A percentile compares a stretch with the other conserved stretches of the same genome.
Conservation (phyloP, 805 yeast species). For the Kluyveromyces dobzhanskii region DNA sequence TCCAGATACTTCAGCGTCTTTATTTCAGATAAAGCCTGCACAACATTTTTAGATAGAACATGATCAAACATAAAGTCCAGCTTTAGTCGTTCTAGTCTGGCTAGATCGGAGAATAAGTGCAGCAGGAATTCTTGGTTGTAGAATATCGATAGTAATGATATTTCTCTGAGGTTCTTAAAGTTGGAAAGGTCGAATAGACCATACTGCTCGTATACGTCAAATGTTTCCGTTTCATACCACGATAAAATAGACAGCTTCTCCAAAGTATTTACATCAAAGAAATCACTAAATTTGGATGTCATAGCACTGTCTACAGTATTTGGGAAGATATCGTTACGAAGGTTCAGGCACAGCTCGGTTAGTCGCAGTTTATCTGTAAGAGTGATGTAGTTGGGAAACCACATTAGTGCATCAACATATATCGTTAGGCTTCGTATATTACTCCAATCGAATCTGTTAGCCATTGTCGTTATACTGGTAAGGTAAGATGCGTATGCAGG, state of each 20-base stretch:
- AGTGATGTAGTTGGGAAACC: constrained; percentile 12
- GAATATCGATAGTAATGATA: constrained; percentile 29
- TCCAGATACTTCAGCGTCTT: constrained; percentile 29
- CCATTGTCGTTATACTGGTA: background rate
- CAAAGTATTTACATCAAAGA: constrained; percentile 26
- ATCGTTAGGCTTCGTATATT: constrained; percentile 17
- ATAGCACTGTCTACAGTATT: constrained; percentile 9
- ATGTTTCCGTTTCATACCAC: constrained; percentile 28
- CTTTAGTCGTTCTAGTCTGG: constrained; percentile 24
- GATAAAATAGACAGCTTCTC: constrained; percentile 30
- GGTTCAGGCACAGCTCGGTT: constrained; percentile 17
- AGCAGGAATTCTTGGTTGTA: constrained; percentile 18
- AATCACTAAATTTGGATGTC: constrained; percentile 13
- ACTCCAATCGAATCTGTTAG: constrained; percentile 11
- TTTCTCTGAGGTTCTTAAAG: constrained; percentile 25
- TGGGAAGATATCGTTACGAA: constrained; percentile 19
- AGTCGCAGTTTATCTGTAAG: constrained; percentile 12
- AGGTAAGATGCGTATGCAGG: constrained; percentile 7
- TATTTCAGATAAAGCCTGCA: constrained; percentile 18
- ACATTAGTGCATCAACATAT: constrained; percentile 21
- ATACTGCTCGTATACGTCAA: constrained; percentile 20
- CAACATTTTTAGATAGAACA: constrained; percentile 12
- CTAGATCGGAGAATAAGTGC: constrained; percentile 19
- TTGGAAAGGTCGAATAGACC: constrained; percentile 23
- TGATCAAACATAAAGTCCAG: constrained; percentile 28